phyloP scores from a whole-genome alignment of 495 filamentous ascomycete genomes.

The Oleoguttula mirabilis region DNA sequence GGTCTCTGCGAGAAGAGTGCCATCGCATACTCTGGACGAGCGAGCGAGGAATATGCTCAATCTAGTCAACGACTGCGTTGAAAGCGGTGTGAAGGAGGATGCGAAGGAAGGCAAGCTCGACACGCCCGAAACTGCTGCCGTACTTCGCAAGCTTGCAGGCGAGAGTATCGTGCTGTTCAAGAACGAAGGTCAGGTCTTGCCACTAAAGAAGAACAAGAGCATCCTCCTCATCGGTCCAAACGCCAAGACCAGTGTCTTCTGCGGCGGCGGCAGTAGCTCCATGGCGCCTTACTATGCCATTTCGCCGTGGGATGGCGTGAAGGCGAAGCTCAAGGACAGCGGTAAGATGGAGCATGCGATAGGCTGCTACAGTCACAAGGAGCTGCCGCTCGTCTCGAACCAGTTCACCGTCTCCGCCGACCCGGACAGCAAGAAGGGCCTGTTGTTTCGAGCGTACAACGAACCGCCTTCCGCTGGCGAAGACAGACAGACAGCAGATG shows the following conservation, averaged over 20 bases:
- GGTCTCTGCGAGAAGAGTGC: slow-evolving; percentile 47
- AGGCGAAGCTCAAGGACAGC: slow-evolving; percentile 28
- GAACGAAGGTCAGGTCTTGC: slow-evolving; percentile 25
- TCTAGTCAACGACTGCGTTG: slow-evolving; percentile 50
- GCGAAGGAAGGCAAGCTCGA: slow-evolving; percentile 32
- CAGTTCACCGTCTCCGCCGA: slow-evolving; percentile 12
- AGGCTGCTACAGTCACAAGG: slow-evolving; percentile 19
- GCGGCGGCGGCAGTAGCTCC: slow-evolving; percentile 71
- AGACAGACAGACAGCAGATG: slow-evolving; percentile 38
- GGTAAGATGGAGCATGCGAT: slow-evolving; percentile 15
- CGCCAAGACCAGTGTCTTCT: slow-evolving; percentile 60
- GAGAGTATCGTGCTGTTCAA: slow-evolving; percentile 30
- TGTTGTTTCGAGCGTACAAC: slow-evolving; percentile 49
- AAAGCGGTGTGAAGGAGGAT: slow-evolving; percentile 48
- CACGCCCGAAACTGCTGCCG: slow-evolving; percentile 34
- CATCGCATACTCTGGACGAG: slow-evolving; percentile 46
- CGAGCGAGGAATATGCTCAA: slow-evolving; percentile 51
- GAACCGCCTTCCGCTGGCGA: slow-evolving; percentile 36
- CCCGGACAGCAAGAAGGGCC: slow-evolving; percentile 37
- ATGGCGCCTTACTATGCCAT: slow-evolving; percentile 69
- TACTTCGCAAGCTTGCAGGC: slow-evolving; percentile 20
- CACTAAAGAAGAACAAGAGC: slow-evolving; percentile 30
- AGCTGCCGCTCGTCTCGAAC: slow-evolving; percentile 16
- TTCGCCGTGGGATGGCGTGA: slow-evolving; percentile 56
- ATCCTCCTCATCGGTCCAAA: slow-evolving; percentile 75